phyloP scores from a whole-genome alignment of 1,284 basidiomycete genomes.

The Boletus coffeatus region DNA sequence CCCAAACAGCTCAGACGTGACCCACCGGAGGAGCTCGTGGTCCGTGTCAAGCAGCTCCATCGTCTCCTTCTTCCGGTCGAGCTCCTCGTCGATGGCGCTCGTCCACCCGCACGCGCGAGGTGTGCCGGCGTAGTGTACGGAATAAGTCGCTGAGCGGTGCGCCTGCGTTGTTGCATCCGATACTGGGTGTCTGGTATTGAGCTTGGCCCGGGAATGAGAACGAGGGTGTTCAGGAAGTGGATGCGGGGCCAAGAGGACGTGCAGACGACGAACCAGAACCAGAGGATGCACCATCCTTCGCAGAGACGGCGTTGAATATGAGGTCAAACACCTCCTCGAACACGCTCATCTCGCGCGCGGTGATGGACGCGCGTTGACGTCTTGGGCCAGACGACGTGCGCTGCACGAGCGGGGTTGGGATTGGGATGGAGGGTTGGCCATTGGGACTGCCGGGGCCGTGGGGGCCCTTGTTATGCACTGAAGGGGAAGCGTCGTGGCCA shows the following conservation, averaged over 20 bases:
- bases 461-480: neutral
- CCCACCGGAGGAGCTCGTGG: slow-evolving; percentile 73
- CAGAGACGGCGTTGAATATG: slow-evolving; percentile 55
- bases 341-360: slow-evolving; percentile 55
- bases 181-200: slow-evolving; percentile 11
- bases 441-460: neutral
- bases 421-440: neutral
- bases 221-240: neutral
- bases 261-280: slow-evolving; percentile 5
- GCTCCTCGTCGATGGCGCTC: slow-evolving; percentile 45
- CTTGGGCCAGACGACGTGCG: slow-evolving; percentile 13
- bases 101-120: slow-evolving; percentile 46
- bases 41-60: slow-evolving; percentile 70
- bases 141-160: slow-evolving; percentile 28
- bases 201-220: neutral
- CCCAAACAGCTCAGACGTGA: slow-evolving; percentile 62
- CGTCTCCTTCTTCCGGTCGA: slow-evolving; percentile 75
- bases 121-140: slow-evolving; percentile 41
- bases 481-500: neutral
- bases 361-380: slow-evolving; percentile 53
- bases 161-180: slow-evolving; percentile 11
- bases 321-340: slow-evolving; percentile 71
- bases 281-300: slow-evolving; percentile 23
- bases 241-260: neutral
- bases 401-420: neutral